Evolutionary conservation across 2,329 filamentous ascomycete genomes (phyloP).

Genomic region (Venturia pyrina): DNA sequence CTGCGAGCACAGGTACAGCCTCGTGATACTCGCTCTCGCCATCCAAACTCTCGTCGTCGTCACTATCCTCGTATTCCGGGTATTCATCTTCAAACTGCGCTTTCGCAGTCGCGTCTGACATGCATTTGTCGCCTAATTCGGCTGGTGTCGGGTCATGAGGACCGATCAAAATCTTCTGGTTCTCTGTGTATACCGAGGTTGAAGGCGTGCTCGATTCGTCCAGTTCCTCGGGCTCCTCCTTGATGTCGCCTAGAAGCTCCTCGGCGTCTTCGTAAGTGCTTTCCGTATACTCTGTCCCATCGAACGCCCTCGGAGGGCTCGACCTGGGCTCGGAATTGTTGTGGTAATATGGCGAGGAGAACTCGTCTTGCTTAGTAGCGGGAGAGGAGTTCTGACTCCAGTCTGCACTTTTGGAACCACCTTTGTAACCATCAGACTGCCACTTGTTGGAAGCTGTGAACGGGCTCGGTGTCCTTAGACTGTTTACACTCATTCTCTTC

Average conservation of each 20-base stretch:
- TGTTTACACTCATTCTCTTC: slow-evolving; percentile 62
- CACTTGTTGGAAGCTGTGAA: slow-evolving; percentile 64
- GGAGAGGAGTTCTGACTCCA: slow-evolving; percentile 13
- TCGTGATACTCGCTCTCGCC: slow-evolving; percentile 15
- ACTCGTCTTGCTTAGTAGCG: background rate
- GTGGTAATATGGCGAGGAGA: background rate
- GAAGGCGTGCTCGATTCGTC: slow-evolving; percentile 11
- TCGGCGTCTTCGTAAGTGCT: slow-evolving; percentile 20
- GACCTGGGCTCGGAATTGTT: background rate
- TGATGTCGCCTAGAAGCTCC: slow-evolving; percentile 17
- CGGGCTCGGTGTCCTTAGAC: slow-evolving; percentile 62
- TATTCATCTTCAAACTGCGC: slow-evolving; percentile 23
- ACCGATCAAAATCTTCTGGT: slow-evolving; percentile 11
- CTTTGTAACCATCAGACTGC: slow-evolving; percentile 25
- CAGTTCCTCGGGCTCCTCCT: slow-evolving; percentile 13
- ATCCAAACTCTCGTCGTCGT: slow-evolving; percentile 7
- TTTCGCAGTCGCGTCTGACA: slow-evolving; percentile 28
- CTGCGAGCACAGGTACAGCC: slow-evolving; percentile 17
- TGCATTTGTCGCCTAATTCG: slow-evolving; percentile 24
- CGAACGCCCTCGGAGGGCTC: background rate
- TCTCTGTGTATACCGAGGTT: background rate
- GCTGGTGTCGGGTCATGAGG: slow-evolving; percentile 18
- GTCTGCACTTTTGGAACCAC: slow-evolving; percentile 5
- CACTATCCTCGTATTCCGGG: slow-evolving; percentile 15
- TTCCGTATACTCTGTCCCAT: slow-evolving; percentile 16